Percentiles rank a stretch among this genome's conserved stretches.
phyloP scores from a whole-genome alignment of 805 yeast species.

The Candida berthetii region DNA sequence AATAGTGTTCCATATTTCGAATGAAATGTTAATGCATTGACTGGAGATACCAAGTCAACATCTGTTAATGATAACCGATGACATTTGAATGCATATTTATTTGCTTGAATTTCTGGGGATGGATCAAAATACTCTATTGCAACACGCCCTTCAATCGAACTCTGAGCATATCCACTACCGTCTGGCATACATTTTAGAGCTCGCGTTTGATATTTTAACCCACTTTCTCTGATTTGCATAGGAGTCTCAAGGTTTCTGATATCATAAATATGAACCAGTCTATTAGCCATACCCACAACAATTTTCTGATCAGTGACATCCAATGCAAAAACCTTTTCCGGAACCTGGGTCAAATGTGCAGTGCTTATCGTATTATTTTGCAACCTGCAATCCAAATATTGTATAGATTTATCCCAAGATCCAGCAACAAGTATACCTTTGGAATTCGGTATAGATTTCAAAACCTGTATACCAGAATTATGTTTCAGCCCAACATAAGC shows the following conservation, averaged over 20 bases:
- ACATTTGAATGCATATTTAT: conserved; percentile 75
- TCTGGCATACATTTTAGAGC: conserved; percentile 49
- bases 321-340: conserved; percentile 56
- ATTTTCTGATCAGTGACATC: conserved; percentile 41
- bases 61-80: conserved; percentile 49
- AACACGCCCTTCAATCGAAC: conserved; percentile 80
- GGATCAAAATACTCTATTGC: conserved; percentile 65
- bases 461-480: conserved; percentile 32
- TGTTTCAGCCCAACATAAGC: conserved; percentile 26
- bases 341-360: conserved; percentile 16
- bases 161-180: conserved; percentile 53
- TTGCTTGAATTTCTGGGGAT: conserved; percentile 29
- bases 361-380: conserved; percentile 7
- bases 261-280: conserved; percentile 54
- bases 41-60: conserved; percentile 62
- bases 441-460: conserved; percentile 13
- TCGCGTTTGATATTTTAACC: conserved; percentile 61
- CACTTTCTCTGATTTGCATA: conserved; percentile 48
- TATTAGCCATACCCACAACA: conserved; percentile 48
- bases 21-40: conserved; percentile 73
- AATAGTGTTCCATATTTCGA: conserved; percentile 71
- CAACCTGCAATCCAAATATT: conserved; percentile 36
- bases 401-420: conserved; percentile 55
- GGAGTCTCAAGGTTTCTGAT: conserved; percentile 39
- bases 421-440: conserved; percentile 40